Evolutionary conservation across 2,329 filamentous ascomycete species (phyloP).

Genomic region (Pseudogymnoascus verrucosus): DNA sequence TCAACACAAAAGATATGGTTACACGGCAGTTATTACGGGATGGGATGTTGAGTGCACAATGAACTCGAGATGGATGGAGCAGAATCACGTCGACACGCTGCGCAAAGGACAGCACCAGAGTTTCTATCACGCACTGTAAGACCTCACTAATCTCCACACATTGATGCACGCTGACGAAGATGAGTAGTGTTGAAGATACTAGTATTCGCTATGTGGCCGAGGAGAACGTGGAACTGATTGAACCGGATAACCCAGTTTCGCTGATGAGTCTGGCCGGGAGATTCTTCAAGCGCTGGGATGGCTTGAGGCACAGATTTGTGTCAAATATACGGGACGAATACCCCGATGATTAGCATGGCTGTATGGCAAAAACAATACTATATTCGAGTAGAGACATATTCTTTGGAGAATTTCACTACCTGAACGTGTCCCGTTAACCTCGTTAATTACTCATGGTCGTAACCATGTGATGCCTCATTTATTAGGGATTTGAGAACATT

Average conservation of each 20-base stretch:
- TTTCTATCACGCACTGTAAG: slow-evolving; percentile 85
- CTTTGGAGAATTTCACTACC: neutral
- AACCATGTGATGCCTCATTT: slow-evolving; percentile 11
- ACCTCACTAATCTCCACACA: slow-evolving; percentile 4
- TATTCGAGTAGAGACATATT: neutral
- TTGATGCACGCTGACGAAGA: slow-evolving; percentile 19
- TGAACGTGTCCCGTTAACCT: neutral
- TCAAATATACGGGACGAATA: slow-evolving; percentile 79
- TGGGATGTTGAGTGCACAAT: slow-evolving; percentile 57
- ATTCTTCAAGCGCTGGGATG: slow-evolving; percentile 83
- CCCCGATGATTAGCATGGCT: slow-evolving; percentile 61
- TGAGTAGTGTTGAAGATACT: slow-evolving; percentile 54
- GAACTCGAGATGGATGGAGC: slow-evolving; percentile 52
- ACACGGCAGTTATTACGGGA: slow-evolving; percentile 76
- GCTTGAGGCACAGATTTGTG: slow-evolving; percentile 57
- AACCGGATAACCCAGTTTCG: slow-evolving; percentile 42
- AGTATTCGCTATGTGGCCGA: slow-evolving; percentile 69
- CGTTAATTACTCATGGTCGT: slow-evolving; percentile 2
- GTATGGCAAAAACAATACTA: neutral
- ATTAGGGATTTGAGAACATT: slow-evolving; percentile 45
- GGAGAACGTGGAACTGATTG: slow-evolving; percentile 66
- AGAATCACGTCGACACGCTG: slow-evolving; percentile 54
- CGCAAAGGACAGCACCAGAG: slow-evolving; percentile 55
- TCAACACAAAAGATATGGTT: slow-evolving; percentile 70
- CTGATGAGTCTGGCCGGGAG: slow-evolving; percentile 68